Evolutionary conservation across 352 stramenopile genomes (phyloP), one percentile per base, ranked within the genome.

Genomic region (Paralagenidium karlingii): DNA sequence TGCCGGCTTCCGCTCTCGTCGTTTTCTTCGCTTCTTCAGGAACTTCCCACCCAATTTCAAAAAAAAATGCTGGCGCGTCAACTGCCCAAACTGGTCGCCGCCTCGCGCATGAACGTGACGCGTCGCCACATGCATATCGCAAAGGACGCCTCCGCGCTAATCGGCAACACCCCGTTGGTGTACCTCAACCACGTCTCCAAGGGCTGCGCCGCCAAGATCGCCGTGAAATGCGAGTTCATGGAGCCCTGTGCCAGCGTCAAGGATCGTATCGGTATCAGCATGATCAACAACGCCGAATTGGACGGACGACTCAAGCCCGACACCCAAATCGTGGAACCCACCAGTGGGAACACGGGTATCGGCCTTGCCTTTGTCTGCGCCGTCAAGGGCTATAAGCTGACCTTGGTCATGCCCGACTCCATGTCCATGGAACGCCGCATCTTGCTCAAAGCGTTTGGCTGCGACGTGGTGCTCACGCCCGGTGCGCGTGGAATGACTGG

Each of bases 361-460:
- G 88, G 83, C 9, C 62, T 97, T 15, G 89, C 91, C 22, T 95
- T 97, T 53, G 87, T 94, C 19, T 78, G 76, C 6, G 78, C 82
- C 7, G 82, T 89, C 49, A 67, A 74, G 22, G 89, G 91, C 39
- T 95, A 95, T 64, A 85, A 91, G 49, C 54, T 97, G 26, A 94
- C 93, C 46, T 68, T 98, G 7, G 94, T 94, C 43, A 96, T 98
- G 89, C 91, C 91, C 9, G 89, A 97, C 68, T 88, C 74, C 34
- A 97, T 97, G 89, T 90, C 67, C 24, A 96, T 97, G 84, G 91
- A 98, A 65, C 83, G 91, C 51, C 87, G 89, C 24, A 95, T 98
- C 32, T 51, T 97, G 24, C 70, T 98, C 43, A 96, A 96, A 68
- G 82, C 88, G 1, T 94, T 95, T 38, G 86, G 84, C 37, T 90